Percentiles rank a stretch among this genome's conserved stretches.
Evolutionary conservation across 345 rosid species (phyloP).

Genomic region (Corchorus olitorius): DNA sequence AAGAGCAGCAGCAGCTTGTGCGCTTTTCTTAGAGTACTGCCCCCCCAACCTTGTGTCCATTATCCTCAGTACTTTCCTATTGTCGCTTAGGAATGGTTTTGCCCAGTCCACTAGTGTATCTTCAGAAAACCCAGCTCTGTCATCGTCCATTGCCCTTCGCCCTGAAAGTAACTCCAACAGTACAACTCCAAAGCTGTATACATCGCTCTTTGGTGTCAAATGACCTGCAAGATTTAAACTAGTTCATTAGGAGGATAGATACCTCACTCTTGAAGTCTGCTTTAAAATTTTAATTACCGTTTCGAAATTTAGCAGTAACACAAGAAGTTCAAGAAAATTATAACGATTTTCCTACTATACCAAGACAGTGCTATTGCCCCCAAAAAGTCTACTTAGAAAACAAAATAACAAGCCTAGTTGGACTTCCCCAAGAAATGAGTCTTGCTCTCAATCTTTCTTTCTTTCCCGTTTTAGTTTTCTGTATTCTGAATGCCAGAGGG

Average conservation of each 20-base stretch:
- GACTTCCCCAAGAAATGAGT: not conserved
- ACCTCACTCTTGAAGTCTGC: not conserved
- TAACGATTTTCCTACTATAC: not conserved
- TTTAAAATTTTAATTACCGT: not conserved
- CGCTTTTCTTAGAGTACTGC: slow-evolving; percentile 83
- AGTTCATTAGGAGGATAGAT: not conserved
- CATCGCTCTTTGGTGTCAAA: slow-evolving; percentile 88
- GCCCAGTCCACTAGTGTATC: slow-evolving; percentile 88
- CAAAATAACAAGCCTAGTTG: not conserved
- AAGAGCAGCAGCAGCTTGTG: slow-evolving; percentile 67
- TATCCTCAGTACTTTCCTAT: slow-evolving; percentile 63
- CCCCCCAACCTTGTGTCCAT: slow-evolving; percentile 89
- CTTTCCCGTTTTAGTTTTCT: not conserved
- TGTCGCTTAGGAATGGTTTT: slow-evolving; percentile 63
- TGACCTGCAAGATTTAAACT: slow-evolving; percentile 54
- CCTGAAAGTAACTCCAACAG: slow-evolving; percentile 75
- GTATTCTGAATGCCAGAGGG: not conserved
- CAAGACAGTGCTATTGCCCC: not conserved
- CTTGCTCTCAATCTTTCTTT: not conserved
- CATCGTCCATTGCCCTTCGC: slow-evolving; percentile 64
- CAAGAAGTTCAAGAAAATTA: not conserved
- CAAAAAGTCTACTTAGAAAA: not conserved
- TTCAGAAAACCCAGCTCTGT: slow-evolving; percentile 43
- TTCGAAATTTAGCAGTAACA: not conserved
- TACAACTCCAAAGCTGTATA: slow-evolving; percentile 88